Conservation (phyloP, 345 rosid species). For the Raphanus sativus region DNA sequence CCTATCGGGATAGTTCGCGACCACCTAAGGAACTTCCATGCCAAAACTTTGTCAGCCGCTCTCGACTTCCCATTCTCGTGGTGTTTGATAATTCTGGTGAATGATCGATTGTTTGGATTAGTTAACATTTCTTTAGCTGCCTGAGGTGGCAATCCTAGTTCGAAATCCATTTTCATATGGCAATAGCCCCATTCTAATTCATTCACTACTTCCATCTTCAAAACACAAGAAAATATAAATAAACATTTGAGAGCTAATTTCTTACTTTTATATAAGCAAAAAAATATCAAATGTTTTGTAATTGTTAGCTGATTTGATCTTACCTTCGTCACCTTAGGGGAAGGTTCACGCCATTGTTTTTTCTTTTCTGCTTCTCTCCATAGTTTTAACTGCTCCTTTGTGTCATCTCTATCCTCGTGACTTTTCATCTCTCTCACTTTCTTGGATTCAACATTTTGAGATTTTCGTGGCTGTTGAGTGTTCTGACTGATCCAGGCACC, state of each 20-base stretch:
- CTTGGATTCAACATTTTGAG: constrained; percentile 36
- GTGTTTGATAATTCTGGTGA: constrained; percentile 69
- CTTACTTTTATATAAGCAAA: neutral
- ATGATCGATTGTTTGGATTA: constrained; percentile 64
- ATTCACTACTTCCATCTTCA: constrained; percentile 44
- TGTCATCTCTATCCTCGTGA: constrained; percentile 37
- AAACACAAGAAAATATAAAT: constrained; percentile 32
- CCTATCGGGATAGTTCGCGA: constrained; percentile 63
- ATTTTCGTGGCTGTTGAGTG: constrained; percentile 33
- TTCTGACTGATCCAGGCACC: constrained; percentile 10
- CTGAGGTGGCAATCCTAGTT: constrained; percentile 47
- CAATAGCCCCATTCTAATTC: too few species aligned
- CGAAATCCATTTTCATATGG: neutral
- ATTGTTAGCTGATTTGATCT: neutral
- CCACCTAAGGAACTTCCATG: constrained; percentile 81
- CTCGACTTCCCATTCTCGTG: constrained; percentile 49
- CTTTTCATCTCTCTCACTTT: neutral
- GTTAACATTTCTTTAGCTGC: constrained; percentile 62
- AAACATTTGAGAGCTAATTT: neutral
- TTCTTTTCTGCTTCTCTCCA: constrained; percentile 61
- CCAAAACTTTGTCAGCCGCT: constrained; percentile 63
- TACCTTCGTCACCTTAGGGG: constrained; percentile 55
- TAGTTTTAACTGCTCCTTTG: constrained; percentile 53
- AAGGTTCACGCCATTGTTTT: constrained; percentile 52
- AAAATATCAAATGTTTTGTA: neutral